These are phyloP conservation scores for Castanospermum australe DNA, from an alignment of 306 rosid genomes.

Conservation along the genomic window DNA sequence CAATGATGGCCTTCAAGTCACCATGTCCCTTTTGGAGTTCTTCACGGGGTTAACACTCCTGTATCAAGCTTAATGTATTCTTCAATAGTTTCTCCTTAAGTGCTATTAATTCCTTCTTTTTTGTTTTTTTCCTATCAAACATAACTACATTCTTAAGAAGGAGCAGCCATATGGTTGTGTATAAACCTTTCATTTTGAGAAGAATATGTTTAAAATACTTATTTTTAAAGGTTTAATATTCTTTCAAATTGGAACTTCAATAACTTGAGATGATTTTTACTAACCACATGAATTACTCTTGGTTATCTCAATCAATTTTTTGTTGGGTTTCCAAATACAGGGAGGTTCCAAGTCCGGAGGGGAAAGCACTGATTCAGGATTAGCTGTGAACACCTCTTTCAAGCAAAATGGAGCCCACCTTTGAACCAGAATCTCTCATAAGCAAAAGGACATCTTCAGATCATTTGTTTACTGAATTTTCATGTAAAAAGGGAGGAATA, in stretches of 20 bases:
- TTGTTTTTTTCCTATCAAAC: not conserved
- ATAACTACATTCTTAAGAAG: not conserved
- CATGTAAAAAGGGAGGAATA: too few relatives aligned
- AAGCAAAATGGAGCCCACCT: constrained; percentile 57
- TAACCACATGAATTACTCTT: not conserved
- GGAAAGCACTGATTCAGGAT: constrained; percentile 84
- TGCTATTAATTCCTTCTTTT: not conserved
- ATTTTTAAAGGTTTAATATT: not conserved
- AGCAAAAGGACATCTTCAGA: constrained; percentile 64
- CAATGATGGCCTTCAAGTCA: constrained; percentile 69
- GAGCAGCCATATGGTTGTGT: not conserved
- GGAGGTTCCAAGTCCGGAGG: constrained; percentile 79
- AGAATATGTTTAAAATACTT: too few relatives aligned
- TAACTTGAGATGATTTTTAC: too few relatives aligned
- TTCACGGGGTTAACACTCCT: constrained; percentile 60
- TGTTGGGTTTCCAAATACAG: constrained; percentile 37
- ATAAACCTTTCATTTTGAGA: too few relatives aligned
- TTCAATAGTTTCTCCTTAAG: not conserved
- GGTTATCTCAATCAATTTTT: too few relatives aligned
- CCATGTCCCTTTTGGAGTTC: constrained; percentile 65
- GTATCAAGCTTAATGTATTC: constrained; percentile 66
- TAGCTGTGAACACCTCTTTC: constrained; percentile 55
- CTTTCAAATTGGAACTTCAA: too few relatives aligned
- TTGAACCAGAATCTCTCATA: constrained; percentile 76
- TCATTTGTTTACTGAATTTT: too few relatives aligned